A percentile compares a stretch with the other conserved stretches of the same genome.
These are phyloP conservation scores for Scheffersomyces insectosa DNA, from an alignment of 1,139 yeast species.

Conservation along the genomic window DNA sequence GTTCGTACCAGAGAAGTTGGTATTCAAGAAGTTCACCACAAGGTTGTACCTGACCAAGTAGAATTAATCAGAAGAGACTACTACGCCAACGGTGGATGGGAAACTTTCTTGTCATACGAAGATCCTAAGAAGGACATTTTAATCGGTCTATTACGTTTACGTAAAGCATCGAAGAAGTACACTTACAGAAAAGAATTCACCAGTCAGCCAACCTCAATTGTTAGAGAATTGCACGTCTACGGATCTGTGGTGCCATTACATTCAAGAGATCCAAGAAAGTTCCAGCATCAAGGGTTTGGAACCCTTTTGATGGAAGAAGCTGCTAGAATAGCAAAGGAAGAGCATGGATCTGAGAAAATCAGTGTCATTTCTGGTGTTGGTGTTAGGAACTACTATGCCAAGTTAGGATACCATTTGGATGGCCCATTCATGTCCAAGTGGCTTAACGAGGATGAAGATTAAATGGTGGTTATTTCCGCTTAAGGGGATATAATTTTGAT, in stretches of 20 bases:
- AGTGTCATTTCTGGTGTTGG: conserved; percentile 98
- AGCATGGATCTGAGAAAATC: conserved; percentile 88
- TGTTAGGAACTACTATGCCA: conserved; percentile 91
- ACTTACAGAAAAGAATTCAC: conserved; percentile 90
- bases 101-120: conserved; percentile 91
- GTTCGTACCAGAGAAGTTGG: conserved; percentile 99
- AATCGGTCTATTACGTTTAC: conserved; percentile 83
- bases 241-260: conserved; percentile 98
- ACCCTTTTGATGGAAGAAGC: conserved; percentile 98
- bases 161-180: conserved; percentile 86
- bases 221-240: conserved; percentile 93
- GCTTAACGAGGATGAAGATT: conserved; percentile 16
- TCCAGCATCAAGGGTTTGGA: conserved; percentile 99
- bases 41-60: conserved; percentile 95
- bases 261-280: conserved; percentile 95
- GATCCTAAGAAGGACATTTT: conserved; percentile 96
- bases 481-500: too few relatives aligned
- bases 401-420: conserved; percentile 86
- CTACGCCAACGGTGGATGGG: conserved; percentile 99
- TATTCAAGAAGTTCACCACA: conserved; percentile 96
- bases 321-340: conserved; percentile 91
- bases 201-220: conserved; percentile 83
- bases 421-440: conserved; percentile 95
- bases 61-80: conserved; percentile 94
- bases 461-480: too few relatives aligned